phyloP scores from a whole-genome alignment of 257 asterid species.

The Primulina tabacum region DNA sequence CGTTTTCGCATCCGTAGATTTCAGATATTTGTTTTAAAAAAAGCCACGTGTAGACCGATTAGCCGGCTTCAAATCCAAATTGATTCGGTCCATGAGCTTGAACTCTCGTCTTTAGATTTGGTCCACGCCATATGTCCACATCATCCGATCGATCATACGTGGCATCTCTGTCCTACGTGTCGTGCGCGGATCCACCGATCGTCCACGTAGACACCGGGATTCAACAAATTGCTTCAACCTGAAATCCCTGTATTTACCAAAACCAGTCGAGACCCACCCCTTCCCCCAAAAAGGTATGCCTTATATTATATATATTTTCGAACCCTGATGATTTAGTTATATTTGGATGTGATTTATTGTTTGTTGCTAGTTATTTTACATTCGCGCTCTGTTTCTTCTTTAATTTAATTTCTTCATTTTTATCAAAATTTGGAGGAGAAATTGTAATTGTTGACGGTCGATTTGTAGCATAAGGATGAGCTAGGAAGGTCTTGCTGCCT shows the following conservation, averaged over 20 bases:
- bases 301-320: neutral
- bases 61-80: constrained; percentile 40
- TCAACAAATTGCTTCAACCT: constrained; percentile 15
- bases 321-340: neutral
- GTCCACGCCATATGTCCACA: constrained; percentile 36
- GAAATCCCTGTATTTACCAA: constrained; percentile 16
- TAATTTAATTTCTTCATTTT: constrained; percentile 24
- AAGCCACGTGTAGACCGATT: constrained; percentile 46
- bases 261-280: constrained; percentile 25
- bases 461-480: neutral
- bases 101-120: constrained; percentile 48
- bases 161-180: constrained; percentile 37
- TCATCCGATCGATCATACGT: constrained; percentile 25
- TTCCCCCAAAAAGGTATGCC: constrained; percentile 2
- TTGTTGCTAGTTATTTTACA: neutral
- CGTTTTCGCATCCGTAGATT: constrained; percentile 10
- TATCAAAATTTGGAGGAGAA: constrained; percentile 29
- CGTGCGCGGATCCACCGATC: constrained; percentile 27
- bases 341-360: neutral
- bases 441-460: neutral
- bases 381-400: neutral
- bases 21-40: constrained; percentile 29
- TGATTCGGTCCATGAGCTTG: constrained; percentile 36
- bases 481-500: constrained; percentile 4
- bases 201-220: constrained; percentile 35